Evolutionary conservation across 176 grass and related monocot species (phyloP), one percentile per base, ranked within the genome.

Genomic region (Hyparrhenia diplandra): DNA sequence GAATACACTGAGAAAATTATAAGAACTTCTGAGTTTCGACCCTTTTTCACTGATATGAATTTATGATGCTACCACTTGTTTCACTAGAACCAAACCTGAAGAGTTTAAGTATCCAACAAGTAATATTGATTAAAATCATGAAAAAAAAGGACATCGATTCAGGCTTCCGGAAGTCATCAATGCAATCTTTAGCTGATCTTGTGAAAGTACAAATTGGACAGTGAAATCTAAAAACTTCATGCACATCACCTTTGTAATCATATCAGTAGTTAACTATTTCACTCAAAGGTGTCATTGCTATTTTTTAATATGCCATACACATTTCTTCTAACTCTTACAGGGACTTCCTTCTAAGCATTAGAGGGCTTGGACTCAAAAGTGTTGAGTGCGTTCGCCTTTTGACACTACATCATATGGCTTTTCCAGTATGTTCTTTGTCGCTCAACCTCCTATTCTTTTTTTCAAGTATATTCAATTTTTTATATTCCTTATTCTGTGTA

Each of bases 281-380:
- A 45, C 58, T 39, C 14, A 31, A n/a, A 54, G 49, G 23, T 30
- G 17, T 60, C 64, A 78, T 83, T 82, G 8, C 29, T 5, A 42
- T 65, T 69, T 64, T 55, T 78, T 80, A 54, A 72, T 85, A 64
- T 84, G 74, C n/a, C n/a, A n/a, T 61, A 29, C 20, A 78, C 67
- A 71, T 73, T 79, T 79, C 49, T 45, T 85, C 74, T 81, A 52
- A 51, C 7, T 36, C 12, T 83, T 85, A 18, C 77, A 98, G 92
- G 86, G 95, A 94, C 36, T 98, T 86, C 77, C 95, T 98, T 59
- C 79, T 98, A 49, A 98, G 95, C 81, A 64, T 98, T 83, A 83
- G 83, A 80, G 95, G 95, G 40, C 90, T 97, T 77, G 95, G 95
- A 86, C 88, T 94, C 32, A 94, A 98, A 55, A 98, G 95, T 73